Percentiles rank a stretch among this genome's conserved stretches.
Evolutionary conservation across 768 basidiomycete species (phyloP).

Genomic region (Phaeolepiota aurea): DNA sequence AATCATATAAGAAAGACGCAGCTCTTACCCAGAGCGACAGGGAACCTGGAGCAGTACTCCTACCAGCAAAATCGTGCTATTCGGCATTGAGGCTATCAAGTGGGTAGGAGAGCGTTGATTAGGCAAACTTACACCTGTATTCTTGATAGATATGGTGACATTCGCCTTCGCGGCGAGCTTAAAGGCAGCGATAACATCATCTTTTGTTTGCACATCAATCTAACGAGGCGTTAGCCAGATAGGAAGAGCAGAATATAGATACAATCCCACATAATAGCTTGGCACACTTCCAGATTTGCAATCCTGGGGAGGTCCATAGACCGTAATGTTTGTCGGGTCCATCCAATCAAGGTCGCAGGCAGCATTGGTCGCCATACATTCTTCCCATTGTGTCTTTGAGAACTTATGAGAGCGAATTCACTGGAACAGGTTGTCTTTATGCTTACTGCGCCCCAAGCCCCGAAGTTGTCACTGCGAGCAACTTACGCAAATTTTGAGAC

Average conservation of each 20-base stretch:
- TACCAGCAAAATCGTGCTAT: slow-evolving; percentile 16
- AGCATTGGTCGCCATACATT: slow-evolving; percentile 11
- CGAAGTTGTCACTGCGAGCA: slow-evolving; percentile 6
- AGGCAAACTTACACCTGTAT: slow-evolving; percentile 1
- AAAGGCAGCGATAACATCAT: slow-evolving; percentile 14
- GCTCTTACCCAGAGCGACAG: slow-evolving; percentile 13
- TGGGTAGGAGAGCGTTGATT: slow-evolving; percentile 12
- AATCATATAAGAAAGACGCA: background rate
- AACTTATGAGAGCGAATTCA: background rate
- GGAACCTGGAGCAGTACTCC: slow-evolving; percentile 9
- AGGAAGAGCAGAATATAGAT: background rate
- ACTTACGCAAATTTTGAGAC: slow-evolving; percentile 1
- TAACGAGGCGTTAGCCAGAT: slow-evolving; percentile 1
- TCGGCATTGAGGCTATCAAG: slow-evolving; percentile 1
- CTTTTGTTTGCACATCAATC: slow-evolving; percentile 12
- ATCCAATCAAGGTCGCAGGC: slow-evolving; percentile 12
- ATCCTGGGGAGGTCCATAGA: slow-evolving; percentile 6
- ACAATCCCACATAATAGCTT: slow-evolving; percentile 8
- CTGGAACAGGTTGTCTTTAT: background rate
- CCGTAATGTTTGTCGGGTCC: slow-evolving; percentile 8
- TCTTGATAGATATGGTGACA: slow-evolving; percentile 4
- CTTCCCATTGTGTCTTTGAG: slow-evolving; percentile 11
- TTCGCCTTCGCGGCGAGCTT: slow-evolving; percentile 10
- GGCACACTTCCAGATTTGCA: slow-evolving; percentile 14
- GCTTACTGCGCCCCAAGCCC: slow-evolving; percentile 8